Percentiles rank a stretch among this genome's conserved stretches.
These are phyloP conservation scores for bread wheat (Triticum aestivum) DNA, from an alignment of 176 grass and related monocot genomes.

Conservation along the genomic window IWGSC_CS_RefSeq_v2.1 NC_057803.1:587948974-587949473, in stretches of 20 bases:
- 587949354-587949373: not conserved
- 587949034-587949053: constrained; percentile 12
- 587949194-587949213: constrained; percentile 67
- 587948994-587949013: not conserved
- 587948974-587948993: not conserved
- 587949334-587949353: not conserved
- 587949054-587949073: constrained; percentile 34
- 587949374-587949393: not conserved
- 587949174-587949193: constrained; percentile 38
- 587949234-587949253: constrained; percentile 60
- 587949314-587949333: constrained; percentile 11
- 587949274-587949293: constrained; percentile 83
- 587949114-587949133: constrained; percentile 23
- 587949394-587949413: not conserved
- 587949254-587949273: constrained; percentile 66
- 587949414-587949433: not conserved
- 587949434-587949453: not conserved
- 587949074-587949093: constrained; percentile 75
- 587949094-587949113: constrained; percentile 55
- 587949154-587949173: constrained; percentile 35
- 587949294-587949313: constrained; percentile 64
- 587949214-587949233: constrained; percentile 72
- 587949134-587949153: constrained; percentile 38
- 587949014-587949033: not conserved
- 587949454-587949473: not conserved